phyloP scores from a whole-genome alignment of 2,329 filamentous ascomycete genomes.

The Scedosporium dehoogii region DNA sequence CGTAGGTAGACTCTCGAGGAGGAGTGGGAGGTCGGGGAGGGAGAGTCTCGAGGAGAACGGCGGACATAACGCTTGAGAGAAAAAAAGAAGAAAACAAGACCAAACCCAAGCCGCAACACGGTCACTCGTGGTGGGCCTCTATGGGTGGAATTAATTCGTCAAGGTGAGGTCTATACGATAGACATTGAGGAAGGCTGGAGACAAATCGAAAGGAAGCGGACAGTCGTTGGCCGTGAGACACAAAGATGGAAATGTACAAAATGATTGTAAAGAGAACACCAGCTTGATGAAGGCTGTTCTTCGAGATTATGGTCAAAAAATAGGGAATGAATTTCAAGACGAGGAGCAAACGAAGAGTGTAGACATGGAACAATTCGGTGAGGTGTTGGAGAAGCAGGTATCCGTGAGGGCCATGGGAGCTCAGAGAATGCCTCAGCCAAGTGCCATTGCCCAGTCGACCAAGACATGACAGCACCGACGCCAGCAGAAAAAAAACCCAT shows the following conservation, averaged over 20 bases:
- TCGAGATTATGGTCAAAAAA: too few species aligned
- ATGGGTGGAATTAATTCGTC: neutral
- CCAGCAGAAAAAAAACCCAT: conserved; percentile 6
- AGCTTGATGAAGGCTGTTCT: too few species aligned
- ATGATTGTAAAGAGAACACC: too few species aligned
- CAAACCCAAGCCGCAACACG: neutral
- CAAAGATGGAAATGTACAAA: too few species aligned
- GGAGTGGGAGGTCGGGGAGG: conserved; percentile 56
- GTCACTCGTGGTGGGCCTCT: neutral
- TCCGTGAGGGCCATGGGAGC: neutral
- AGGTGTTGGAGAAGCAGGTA: neutral
- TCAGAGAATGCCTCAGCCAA: neutral
- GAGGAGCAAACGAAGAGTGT: too few species aligned
- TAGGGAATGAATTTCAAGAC: too few species aligned
- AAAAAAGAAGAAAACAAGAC: neutral
- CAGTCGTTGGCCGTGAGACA: neutral
- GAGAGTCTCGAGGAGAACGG: conserved; percentile 40
- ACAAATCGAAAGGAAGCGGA: neutral
- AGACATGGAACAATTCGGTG: too few species aligned
- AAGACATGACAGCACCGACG: neutral
- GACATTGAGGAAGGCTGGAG: neutral
- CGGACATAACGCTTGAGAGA: conserved; percentile 11
- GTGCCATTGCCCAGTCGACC: neutral
- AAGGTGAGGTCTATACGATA: neutral
- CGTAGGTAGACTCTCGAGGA: conserved; percentile 42